Conservation (phyloP, 2,329 filamentous ascomycete genomes). For the Didymellaceae sp. region DNA sequence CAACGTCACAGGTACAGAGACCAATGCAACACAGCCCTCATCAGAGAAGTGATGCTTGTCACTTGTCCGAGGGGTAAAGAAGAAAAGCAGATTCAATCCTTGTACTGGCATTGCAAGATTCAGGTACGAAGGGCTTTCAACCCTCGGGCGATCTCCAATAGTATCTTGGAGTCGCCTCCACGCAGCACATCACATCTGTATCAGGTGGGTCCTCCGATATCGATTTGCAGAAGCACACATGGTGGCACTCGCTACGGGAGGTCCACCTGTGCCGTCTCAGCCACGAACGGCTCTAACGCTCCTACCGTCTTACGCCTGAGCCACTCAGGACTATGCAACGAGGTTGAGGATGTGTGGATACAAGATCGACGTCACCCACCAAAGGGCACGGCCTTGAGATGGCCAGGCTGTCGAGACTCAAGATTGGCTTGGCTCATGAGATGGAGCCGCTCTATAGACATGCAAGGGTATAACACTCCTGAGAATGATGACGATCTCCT, state of each 20-base stretch:
- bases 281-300: constrained; percentile 31
- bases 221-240: constrained; percentile 31
- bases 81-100: no score
- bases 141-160: not conserved
- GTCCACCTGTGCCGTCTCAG: constrained; percentile 31
- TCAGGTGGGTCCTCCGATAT: constrained; percentile 30
- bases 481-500: constrained; percentile 3
- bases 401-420: not conserved
- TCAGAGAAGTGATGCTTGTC: not conserved
- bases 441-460: constrained; percentile 9
- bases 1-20: constrained; percentile 17
- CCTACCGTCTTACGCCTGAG: constrained; percentile 15
- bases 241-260: constrained; percentile 20
- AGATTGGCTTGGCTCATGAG: constrained; percentile 3
- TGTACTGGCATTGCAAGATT: no score
- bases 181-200: constrained; percentile 28
- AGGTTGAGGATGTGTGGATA: constrained; percentile 35
- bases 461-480: constrained; percentile 12
- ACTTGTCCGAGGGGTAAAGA: not conserved
- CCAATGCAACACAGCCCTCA: not conserved
- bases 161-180: constrained; percentile 3
- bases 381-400: constrained; percentile 11
- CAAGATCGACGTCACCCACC: constrained; percentile 38
- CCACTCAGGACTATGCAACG: constrained; percentile 26
- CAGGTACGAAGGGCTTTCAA: no score